A percentile compares a stretch with the other conserved stretches of the same genome.
These are phyloP conservation scores for Moesziomyces sp. DNA, from an alignment of 1,284 basidiomycete genomes.

Conservation along the genomic window DNA sequence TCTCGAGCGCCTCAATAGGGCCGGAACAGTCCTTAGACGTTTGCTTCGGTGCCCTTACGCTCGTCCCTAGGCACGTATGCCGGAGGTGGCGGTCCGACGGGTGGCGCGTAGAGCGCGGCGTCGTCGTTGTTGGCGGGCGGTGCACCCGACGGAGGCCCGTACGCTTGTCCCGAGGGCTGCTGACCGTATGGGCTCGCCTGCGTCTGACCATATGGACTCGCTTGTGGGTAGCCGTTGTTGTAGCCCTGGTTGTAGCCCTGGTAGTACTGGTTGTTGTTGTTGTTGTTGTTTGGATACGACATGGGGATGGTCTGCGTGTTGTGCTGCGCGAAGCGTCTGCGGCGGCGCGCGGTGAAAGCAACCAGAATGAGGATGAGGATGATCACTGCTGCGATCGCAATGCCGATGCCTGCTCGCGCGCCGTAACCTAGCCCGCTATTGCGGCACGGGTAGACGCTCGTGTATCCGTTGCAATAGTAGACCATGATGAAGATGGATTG, in stretches of 20 bases:
- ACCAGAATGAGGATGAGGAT: slow-evolving; percentile 19
- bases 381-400: slow-evolving; percentile 27
- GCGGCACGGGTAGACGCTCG: slow-evolving; percentile 5
- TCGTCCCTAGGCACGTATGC: slow-evolving; percentile 33
- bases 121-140: slow-evolving; percentile 23
- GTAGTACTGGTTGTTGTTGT: neutral
- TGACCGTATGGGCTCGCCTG: slow-evolving; percentile 23
- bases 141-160: slow-evolving; percentile 31
- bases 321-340: slow-evolving; percentile 26
- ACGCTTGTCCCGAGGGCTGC: slow-evolving; percentile 13
- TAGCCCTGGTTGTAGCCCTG: slow-evolving; percentile 20
- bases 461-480: slow-evolving; percentile 34
- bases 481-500: slow-evolving; percentile 8
- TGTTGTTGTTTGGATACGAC: slow-evolving; percentile 3
- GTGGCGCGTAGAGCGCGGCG: slow-evolving; percentile 30
- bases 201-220: slow-evolving; percentile 19
- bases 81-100: slow-evolving; percentile 39
- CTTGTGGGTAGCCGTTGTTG: slow-evolving; percentile 23
- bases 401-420: slow-evolving; percentile 35
- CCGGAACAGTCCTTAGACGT: slow-evolving; percentile 8
- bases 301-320: slow-evolving; percentile 18
- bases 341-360: slow-evolving; percentile 11
- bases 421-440: slow-evolving; percentile 22
- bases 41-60: slow-evolving; percentile 23
- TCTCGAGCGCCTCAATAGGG: too few relatives aligned